Base-by-base conservation (phyloP, 2,329 filamentous ascomycete genomes). In the Pyrenochaeta sp. region DNA sequence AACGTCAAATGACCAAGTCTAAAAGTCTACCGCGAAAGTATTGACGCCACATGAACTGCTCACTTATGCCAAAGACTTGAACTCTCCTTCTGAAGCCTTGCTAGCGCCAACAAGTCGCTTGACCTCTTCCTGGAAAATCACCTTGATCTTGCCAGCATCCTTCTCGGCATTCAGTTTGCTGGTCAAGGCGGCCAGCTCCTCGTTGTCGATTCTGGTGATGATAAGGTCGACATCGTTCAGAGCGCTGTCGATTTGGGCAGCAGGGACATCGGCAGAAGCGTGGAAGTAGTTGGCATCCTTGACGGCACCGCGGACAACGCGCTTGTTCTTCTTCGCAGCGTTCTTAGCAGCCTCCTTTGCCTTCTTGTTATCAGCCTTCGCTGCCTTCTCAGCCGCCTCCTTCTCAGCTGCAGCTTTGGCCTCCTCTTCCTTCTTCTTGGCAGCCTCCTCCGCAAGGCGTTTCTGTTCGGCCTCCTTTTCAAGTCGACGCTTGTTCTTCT, bases 311-410 rank as follows among this genome's bases (percentile, higher is more conserved):
- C 96, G 93, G 71, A 99, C 89, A 47, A 98, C 91, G 84, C 95
- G 92, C 88, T 97, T 97, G 88, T 99, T 99, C 91, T 99, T 99
- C 91, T 99, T 99, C 73, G 95, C 91, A 13, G 95, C 95, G 75
- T 93, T 97, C 89, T 99, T 99, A 57, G 95, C 95, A 1, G 94
- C 94, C 81, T 99, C 95, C 85, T 98, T 99, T 60, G 91, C 90
- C 87, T 99, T 99, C 88, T 98, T 99, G 73, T 83, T 83, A 64
- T 90, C 86, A 68, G 94, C 93, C 68, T 91, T 91, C 56, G 92
- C 89, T 5, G 85, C 86, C 86, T 98, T 98, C 65, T 93, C 92
- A 42, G 89, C 85, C 69, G 91, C 91, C 78, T 97, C 95, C 15
- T 92, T 91, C 65, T 96, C 93, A 77, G 91, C 91, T 67, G 89